A percentile compares a stretch with the other conserved stretches of the same genome.
Evolutionary conservation across 2,329 filamentous ascomycete genomes (phyloP).

Genomic region (Cladobotryum mycophilum): DNA sequence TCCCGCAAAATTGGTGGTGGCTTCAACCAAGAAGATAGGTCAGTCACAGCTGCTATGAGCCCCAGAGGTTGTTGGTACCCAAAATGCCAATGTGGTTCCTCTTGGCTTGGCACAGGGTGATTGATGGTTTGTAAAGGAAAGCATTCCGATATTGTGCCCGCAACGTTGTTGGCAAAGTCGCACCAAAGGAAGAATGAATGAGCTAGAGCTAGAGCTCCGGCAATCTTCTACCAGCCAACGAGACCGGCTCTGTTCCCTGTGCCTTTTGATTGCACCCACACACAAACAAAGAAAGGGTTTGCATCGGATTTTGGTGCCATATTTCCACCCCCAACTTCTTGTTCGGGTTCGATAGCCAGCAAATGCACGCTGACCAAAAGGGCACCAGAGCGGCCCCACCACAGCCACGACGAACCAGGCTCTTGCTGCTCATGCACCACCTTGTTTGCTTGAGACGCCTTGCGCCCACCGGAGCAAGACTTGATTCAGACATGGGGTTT

Average conservation of each 20-base stretch:
- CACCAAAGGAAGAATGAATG: not conserved
- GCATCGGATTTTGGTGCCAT: slow-evolving; percentile 5
- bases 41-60: not conserved
- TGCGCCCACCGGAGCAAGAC: not conserved
- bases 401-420: slow-evolving; percentile 10
- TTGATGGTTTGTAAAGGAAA: not conserved
- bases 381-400: slow-evolving; percentile 16
- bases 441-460: slow-evolving; percentile 6
- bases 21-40: not conserved
- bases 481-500: not conserved
- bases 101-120: not conserved
- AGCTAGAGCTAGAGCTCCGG: not conserved
- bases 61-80: not conserved
- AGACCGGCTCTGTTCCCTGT: not conserved
- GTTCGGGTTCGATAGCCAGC: slow-evolving; percentile 7
- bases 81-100: not conserved
- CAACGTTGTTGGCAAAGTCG: not conserved
- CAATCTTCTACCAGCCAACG: too few relatives aligned
- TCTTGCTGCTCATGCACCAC: not conserved
- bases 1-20: not conserved
- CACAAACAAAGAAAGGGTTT: slow-evolving; percentile 3
- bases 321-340: slow-evolving; percentile 2
- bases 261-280: not conserved
- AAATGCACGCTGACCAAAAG: slow-evolving; percentile 9
- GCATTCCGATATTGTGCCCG: too few relatives aligned